Base-by-base conservation (phyloP, 2,329 filamentous ascomycete genomes). In the Colletotrichum tamarilloi region DNA sequence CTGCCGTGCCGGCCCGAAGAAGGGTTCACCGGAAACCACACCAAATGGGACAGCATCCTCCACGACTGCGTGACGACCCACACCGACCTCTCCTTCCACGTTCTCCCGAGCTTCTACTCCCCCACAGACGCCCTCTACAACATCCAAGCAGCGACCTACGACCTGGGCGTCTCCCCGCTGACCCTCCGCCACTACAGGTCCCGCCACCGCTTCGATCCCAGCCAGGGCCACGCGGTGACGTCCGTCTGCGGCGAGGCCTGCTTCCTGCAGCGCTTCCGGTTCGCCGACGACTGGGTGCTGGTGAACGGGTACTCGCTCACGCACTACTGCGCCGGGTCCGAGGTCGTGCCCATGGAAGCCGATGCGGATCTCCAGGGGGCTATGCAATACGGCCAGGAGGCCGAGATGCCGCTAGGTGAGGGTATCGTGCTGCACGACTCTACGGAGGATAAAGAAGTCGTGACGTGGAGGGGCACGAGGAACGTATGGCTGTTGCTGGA, bases 191-290 rank as follows among this genome's bases (percentile, higher is more conserved):
- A 83, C 71, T 81, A 81, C 68, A 77, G 79, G 19, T 78, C 81
- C 26, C 81, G 82, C 9, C 83, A 86, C 74, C 77, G 77, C 1
- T 79, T 87, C 52, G 81, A 82, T 22, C 79, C 84, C n/a, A 82
- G 81, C 74, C 79, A 81, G 62, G 85, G 84, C 1, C 85, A 86
- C 74, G 77, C 84, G 12, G 81, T 87, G 22, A 79, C 84, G 0
- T 81, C 83, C 30, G 77, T 82, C 9, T 86, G 85, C 75, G 85
- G 86, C 24, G 84, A 86, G 66, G 79, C 81, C 12, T 87, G 85
- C 75, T 87, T 86, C 76, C 81, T 87, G 74, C 85, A 87, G 76
- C 83, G 85, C 7, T 87, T 85, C 73, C 77, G 80, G 38, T 87
- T 87, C 77, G 79, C 77, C 52, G 85, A 86, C 76, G 80, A 82